Conservation (phyloP, 441 rosid genomes). For the Euphorbia celastroides region DNA sequence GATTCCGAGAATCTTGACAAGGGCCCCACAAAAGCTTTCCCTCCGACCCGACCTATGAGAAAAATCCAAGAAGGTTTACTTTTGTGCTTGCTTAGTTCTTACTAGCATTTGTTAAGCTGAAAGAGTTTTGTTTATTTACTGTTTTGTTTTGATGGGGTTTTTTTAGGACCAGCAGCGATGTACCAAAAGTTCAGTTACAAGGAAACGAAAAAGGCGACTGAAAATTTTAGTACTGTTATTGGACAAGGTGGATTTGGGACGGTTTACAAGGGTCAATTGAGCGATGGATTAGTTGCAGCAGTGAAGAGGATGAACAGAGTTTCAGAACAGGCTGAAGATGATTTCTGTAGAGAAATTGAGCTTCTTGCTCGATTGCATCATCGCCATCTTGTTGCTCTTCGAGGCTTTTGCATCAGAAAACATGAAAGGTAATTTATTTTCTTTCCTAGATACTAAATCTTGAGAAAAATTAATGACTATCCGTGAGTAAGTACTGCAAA, state of each 20-base stretch:
- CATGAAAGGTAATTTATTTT: conserved; percentile 55
- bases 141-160: conserved; percentile 8
- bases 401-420: conserved; percentile 79
- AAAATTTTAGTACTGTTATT: conserved; percentile 49
- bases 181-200: conserved; percentile 70
- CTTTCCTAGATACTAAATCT: too few species aligned
- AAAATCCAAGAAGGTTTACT: conserved; percentile 69
- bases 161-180: conserved; percentile 59
- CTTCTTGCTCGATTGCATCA: conserved; percentile 93
- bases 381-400: conserved; percentile 85
- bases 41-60: conserved; percentile 45
- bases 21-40: conserved; percentile 44
- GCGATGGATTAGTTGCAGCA: conserved; percentile 58
- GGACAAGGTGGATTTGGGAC: conserved; percentile 96
- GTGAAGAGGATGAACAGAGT: conserved; percentile 76
- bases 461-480: too few species aligned
- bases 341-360: conserved; percentile 85
- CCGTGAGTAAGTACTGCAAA: too few species aligned
- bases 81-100: conserved; percentile 13
- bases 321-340: conserved; percentile 69
- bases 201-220: conserved; percentile 73
- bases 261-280: conserved; percentile 71
- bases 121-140: neutral
- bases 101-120: conserved; percentile 2
- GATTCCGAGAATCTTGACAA: conserved; percentile 46